Conservation (phyloP, 352 stramenopile genomes). For the Albugo candida region DNA sequence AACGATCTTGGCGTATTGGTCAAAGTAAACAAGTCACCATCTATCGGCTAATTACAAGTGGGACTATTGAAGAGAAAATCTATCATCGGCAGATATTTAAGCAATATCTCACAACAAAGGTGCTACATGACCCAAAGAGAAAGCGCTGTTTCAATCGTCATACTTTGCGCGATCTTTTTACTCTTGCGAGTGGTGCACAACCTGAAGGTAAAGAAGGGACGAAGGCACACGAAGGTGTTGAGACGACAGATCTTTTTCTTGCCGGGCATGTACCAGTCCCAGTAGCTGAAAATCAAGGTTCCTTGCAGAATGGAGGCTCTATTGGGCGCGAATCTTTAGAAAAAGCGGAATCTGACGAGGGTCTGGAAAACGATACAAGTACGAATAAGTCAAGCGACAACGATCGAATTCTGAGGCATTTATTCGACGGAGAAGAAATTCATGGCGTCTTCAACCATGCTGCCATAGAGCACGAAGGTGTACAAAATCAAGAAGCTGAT, state of each 20-base stretch:
- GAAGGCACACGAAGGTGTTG: slow-evolving; percentile 44
- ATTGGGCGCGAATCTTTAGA: slow-evolving; percentile 10
- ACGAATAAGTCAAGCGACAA: slow-evolving; percentile 30
- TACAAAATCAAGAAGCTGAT: slow-evolving; percentile 77
- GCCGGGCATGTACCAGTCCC: slow-evolving; percentile 65
- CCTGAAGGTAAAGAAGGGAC: slow-evolving; percentile 20
- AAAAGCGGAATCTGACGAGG: slow-evolving; percentile 16
- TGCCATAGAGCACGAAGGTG: slow-evolving; percentile 72
- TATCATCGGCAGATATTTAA: slow-evolving; percentile 99
- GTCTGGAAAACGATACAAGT: slow-evolving; percentile 8
- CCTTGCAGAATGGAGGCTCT: slow-evolving; percentile 3
- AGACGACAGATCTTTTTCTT: slow-evolving; percentile 86
- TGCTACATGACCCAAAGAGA: slow-evolving; percentile 92
- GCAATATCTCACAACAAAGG: slow-evolving; percentile 93
- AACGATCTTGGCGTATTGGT: slow-evolving; percentile 92
- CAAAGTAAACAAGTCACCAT: slow-evolving; percentile 77
- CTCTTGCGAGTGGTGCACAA: slow-evolving; percentile 48
- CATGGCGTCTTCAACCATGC: slow-evolving; percentile 91
- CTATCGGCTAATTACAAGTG: slow-evolving; percentile 86
- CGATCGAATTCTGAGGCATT: slow-evolving; percentile 70
- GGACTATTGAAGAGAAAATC: slow-evolving; percentile 99
- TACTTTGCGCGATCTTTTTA: slow-evolving; percentile 92
- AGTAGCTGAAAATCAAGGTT: slow-evolving; percentile 5
- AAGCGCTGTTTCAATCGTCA: slow-evolving; percentile 93
- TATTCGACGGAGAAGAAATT: slow-evolving; percentile 84